These are phyloP conservation scores for Inonotus hispidus DNA, from an alignment of 1,284 basidiomycete species.

Conservation along the genomic window DNA sequence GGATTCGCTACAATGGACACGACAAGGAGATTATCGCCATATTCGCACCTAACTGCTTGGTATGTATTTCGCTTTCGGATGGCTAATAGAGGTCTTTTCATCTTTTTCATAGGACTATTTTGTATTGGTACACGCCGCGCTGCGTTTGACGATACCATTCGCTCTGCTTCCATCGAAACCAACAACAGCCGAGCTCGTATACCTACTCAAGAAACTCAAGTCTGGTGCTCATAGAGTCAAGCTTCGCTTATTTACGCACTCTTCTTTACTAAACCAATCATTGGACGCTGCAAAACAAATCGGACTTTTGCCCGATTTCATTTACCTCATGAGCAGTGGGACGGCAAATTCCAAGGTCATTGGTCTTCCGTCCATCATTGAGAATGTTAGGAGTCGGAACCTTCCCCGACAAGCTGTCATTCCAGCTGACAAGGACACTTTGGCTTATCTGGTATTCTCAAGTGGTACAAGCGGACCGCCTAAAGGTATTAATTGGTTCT, in stretches of 20 bases:
- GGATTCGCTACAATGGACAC: slow-evolving; percentile 37
- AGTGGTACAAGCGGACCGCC: slow-evolving; percentile 74
- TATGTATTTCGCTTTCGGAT: slow-evolving; percentile 25
- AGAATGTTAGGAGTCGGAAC: slow-evolving; percentile 32
- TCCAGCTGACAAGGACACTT: slow-evolving; percentile 46
- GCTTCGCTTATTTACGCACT: slow-evolving; percentile 52
- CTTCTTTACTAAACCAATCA: slow-evolving; percentile 43
- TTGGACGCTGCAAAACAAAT: slow-evolving; percentile 44
- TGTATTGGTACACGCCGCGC: slow-evolving; percentile 48
- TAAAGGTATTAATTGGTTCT: slow-evolving; percentile 45
- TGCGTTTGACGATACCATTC: slow-evolving; percentile 55
- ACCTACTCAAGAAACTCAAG: slow-evolving; percentile 47
- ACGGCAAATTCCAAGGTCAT: slow-evolving; percentile 29
- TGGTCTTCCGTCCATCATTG: slow-evolving; percentile 43
- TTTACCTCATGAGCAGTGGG: slow-evolving; percentile 49
- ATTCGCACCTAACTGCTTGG: slow-evolving; percentile 62
- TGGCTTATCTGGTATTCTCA: slow-evolving; percentile 71
- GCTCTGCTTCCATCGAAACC: slow-evolving; percentile 59
- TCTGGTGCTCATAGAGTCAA: slow-evolving; percentile 31
- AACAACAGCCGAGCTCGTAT: slow-evolving; percentile 61
- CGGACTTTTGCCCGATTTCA: slow-evolving; percentile 44
- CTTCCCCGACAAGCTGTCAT: slow-evolving; percentile 39
- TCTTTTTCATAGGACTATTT: slow-evolving; percentile 51
- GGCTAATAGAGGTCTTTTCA: no score
- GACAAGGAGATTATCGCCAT: slow-evolving; percentile 54